Evolutionary conservation across 345 rosid genomes (phyloP).

Genomic region (Lepidium africanum): DNA sequence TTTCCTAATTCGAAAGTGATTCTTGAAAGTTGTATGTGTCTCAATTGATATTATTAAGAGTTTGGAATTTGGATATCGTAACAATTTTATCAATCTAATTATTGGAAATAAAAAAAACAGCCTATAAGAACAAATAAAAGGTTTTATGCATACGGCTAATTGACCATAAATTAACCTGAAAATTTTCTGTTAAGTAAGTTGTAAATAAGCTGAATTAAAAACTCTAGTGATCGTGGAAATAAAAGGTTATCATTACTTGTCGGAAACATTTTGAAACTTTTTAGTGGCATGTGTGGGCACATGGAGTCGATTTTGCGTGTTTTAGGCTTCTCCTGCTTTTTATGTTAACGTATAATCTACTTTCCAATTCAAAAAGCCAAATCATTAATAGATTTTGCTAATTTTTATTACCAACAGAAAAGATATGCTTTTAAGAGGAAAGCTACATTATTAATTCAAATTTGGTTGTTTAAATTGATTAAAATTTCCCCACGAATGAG

Average conservation of each 20-base stretch:
- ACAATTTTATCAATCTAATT: no score
- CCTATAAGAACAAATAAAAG: no score
- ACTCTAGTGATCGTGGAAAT: conserved; percentile 2
- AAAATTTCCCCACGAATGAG: no score
- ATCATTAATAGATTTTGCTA: not conserved
- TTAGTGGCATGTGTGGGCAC: conserved; percentile 19
- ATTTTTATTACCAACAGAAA: conserved; percentile 1
- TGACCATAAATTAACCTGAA: not conserved
- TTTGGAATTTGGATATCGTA: no score
- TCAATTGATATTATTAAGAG: no score
- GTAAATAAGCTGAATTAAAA: not conserved
- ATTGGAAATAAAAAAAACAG: no score
- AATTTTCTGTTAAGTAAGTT: not conserved
- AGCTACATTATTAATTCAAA: not conserved
- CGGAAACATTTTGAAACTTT: not conserved
- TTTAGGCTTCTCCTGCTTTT: conserved; percentile 21
- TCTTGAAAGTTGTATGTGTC: no score
- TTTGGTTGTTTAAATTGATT: no score
- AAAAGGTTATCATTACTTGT: conserved; percentile 18
- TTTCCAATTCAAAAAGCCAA: conserved; percentile 12
- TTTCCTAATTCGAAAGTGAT: no score
- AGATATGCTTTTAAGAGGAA: not conserved
- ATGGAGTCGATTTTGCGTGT: conserved; percentile 25
- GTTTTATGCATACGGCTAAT: not conserved
- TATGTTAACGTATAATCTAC: conserved; percentile 10